Conservation (phyloP, 305 asterid genomes). For the Lippia alba region DNA sequence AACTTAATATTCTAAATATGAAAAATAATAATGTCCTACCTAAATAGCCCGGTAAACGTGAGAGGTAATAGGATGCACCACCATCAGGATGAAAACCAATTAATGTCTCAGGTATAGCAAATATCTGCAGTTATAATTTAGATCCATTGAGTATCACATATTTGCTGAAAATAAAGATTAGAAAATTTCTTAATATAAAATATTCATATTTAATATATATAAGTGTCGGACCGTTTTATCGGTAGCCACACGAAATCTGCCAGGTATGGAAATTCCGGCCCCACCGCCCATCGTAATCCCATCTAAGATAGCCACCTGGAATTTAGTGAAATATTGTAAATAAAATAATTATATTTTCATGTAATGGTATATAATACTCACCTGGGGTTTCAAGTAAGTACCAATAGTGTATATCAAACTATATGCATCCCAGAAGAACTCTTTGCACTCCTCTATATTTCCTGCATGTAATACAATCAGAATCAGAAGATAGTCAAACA, state of each 20-base stretch:
- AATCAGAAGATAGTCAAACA: too few species aligned
- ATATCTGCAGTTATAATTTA: conserved; percentile 50
- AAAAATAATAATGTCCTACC: conserved; percentile 42
- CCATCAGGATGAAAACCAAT: conserved; percentile 92
- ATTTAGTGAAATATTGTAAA: background rate
- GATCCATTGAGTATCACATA: too few species aligned
- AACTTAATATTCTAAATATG: too few species aligned
- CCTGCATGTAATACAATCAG: conserved; percentile 46
- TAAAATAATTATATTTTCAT: too few species aligned
- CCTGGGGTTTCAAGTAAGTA: conserved; percentile 77
- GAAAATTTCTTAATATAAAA: too few species aligned
- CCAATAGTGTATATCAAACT: conserved; percentile 56
- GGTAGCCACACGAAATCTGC: conserved; percentile 76
- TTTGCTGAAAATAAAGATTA: too few species aligned
- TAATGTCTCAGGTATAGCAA: conserved; percentile 77
- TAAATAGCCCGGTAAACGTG: conserved; percentile 72
- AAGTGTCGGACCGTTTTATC: conserved; percentile 60
- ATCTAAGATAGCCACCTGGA: conserved; percentile 69
- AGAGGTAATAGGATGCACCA: conserved; percentile 84
- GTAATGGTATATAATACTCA: conserved; percentile 40
- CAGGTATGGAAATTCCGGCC: conserved; percentile 81
- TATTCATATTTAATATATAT: background rate
- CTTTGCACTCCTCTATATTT: conserved; percentile 60
- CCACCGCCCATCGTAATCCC: conserved; percentile 91
- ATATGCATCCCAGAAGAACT: conserved; percentile 55